Evolutionary conservation across 2,329 filamentous ascomycete genomes (phyloP), one percentile per base, ranked within the genome.

Genomic region (Ceratocystis huliohia): DNA sequence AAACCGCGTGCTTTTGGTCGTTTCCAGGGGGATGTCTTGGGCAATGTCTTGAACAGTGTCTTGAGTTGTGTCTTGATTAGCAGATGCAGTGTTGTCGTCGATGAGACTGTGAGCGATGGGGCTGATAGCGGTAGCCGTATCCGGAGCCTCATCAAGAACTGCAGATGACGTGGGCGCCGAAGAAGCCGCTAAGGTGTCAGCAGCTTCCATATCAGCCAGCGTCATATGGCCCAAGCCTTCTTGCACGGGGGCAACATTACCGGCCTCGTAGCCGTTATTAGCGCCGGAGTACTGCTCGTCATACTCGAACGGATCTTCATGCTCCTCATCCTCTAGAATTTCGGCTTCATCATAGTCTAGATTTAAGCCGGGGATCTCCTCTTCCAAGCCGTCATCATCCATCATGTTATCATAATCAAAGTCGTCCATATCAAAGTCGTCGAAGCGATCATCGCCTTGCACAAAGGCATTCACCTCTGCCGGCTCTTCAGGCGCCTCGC

Each of bases 321-420:
- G 56, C 7, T 69, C 71, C 48, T 71, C 70, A 28, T 73, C 71
- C 61, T 75, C 74, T 17, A 76, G 73, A 28, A 77, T 74, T 13
- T 77, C 75, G n/a, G 76, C 76, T 22, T 80, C 76, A 8, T 78
- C 75, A 33, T 75, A 75, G 67, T 82, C 79, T 3, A 75, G 77
- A 71, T 84, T 76, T n/a, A 80, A 74, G 2, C 81, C 82, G 0
- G 85, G 85, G 33, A 88, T 88, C n/a, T 78, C 78, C 73, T 89
- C 87, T 69, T 89, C 86, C 2, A 85, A 75, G 0, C 81, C 84
- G 69, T 83, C 85, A 63, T 86, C 84, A 33, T 86, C 83, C 76
- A 85, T 82, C 79, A 85, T 84, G 13, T 81, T 82, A 66, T 86
- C 82, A 70, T 85, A 85, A 72, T 85, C 82, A 69, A 84, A 82